Evolutionary conservation across 768 basidiomycete genomes (phyloP).

Genomic region (Leccinum rimulosum): DNA sequence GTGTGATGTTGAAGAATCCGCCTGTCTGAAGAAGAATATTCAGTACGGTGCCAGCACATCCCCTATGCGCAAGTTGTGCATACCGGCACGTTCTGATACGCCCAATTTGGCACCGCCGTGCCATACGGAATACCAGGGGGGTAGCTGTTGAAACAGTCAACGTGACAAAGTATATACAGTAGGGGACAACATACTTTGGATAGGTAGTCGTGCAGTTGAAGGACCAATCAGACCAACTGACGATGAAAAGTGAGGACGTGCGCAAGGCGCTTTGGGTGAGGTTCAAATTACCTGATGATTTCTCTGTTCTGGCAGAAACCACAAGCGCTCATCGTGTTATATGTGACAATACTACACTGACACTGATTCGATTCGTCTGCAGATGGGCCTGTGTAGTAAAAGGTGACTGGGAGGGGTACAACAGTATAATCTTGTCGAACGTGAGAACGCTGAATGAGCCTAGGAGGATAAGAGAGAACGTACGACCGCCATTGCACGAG

Average conservation of each 20-base stretch:
- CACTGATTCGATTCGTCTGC: slow-evolving; percentile 34
- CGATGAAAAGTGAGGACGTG: neutral
- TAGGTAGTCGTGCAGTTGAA: no score
- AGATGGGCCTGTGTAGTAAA: slow-evolving; percentile 34
- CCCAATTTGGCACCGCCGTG: slow-evolving; percentile 58
- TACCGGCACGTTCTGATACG: slow-evolving; percentile 53
- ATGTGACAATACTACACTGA: slow-evolving; percentile 56
- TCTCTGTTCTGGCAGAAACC: slow-evolving; percentile 50
- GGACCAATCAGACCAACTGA: no score
- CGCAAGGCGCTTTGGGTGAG: neutral
- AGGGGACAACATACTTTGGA: no score
- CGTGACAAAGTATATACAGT: neutral
- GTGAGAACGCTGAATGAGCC: slow-evolving; percentile 7
- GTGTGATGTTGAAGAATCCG: no score
- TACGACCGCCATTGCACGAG: slow-evolving; percentile 42
- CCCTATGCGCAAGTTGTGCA: slow-evolving; percentile 11
- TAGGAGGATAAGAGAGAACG: slow-evolving; percentile 17
- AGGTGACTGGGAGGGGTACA: slow-evolving; percentile 35
- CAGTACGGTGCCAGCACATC: neutral
- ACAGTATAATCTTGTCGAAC: slow-evolving; percentile 36
- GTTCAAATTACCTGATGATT: slow-evolving; percentile 31
- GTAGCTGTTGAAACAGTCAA: slow-evolving; percentile 35
- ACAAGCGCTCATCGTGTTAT: slow-evolving; percentile 57
- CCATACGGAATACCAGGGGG: slow-evolving; percentile 46
- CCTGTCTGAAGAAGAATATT: no score